Conservation (phyloP, 75 land plant species). For the Sequoia sempervirens region DNA sequence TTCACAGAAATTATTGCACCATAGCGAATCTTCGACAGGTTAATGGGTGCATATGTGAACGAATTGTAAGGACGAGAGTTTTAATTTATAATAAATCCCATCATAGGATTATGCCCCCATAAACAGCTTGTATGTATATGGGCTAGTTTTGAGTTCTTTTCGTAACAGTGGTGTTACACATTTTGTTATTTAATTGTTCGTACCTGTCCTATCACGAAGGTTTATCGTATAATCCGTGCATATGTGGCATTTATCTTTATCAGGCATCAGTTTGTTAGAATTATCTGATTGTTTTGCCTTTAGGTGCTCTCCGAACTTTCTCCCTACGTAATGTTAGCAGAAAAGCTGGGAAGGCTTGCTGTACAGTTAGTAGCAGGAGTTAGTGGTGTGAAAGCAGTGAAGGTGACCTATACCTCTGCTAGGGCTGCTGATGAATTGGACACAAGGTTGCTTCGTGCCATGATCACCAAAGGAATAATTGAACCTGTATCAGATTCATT, state of each 20-base stretch:
- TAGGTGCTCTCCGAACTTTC: slow-evolving; percentile 72
- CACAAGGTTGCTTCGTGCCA: slow-evolving; percentile 79
- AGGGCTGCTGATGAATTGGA: slow-evolving; percentile 77
- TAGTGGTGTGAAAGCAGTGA: slow-evolving; percentile 69
- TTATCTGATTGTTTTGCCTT: background rate
- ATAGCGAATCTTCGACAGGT: background rate
- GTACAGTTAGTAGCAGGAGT: slow-evolving; percentile 83
- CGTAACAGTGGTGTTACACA: background rate
- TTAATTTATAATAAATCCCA: background rate
- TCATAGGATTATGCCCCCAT: background rate
- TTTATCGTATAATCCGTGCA: background rate
- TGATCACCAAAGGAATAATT: slow-evolving; percentile 81
- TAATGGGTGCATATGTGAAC: too few species aligned
- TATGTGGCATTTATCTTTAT: background rate
- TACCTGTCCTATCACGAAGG: background rate
- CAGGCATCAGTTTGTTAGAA: background rate
- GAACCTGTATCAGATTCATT: slow-evolving; percentile 75
- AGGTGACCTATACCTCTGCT: slow-evolving; percentile 64
- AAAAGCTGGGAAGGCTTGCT: slow-evolving; percentile 78
- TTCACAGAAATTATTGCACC: too few species aligned
- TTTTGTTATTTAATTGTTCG: background rate
- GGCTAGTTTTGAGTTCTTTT: background rate
- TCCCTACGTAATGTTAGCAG: slow-evolving; percentile 71
- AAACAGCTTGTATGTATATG: background rate
- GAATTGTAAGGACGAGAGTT: background rate